phyloP scores from a whole-genome alignment of 2,329 filamentous ascomycete genomes.

The Xylariaceae sp. region DNA sequence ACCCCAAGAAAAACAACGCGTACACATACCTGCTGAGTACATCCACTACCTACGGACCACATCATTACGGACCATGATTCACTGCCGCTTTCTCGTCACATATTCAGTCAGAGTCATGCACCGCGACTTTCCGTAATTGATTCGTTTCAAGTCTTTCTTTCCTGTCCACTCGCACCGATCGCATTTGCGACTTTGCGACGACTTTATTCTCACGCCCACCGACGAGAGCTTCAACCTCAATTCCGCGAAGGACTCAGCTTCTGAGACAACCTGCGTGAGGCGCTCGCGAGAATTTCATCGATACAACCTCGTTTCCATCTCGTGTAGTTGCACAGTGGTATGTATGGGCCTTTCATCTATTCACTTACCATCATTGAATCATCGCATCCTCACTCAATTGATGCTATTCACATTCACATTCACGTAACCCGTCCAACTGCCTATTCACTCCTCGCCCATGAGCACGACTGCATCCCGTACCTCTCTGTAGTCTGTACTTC shows the following conservation, averaged over 20 bases:
- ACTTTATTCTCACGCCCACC: too few species aligned
- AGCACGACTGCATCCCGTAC: neutral
- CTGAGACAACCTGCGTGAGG: too few species aligned
- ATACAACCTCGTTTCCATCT: neutral
- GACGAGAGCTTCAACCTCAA: too few species aligned
- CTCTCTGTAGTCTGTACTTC: neutral
- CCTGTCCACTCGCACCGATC: neutral
- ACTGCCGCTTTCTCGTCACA: neutral
- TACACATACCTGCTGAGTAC: constrained; percentile 5
- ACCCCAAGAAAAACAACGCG: constrained; percentile 21
- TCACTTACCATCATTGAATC: neutral
- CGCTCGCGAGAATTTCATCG: neutral
- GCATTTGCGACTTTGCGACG: neutral
- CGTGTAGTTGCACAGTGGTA: neutral
- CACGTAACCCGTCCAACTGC: neutral
- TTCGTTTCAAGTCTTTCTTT: neutral
- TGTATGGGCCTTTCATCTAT: neutral
- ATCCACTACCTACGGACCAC: neutral
- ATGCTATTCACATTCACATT: neutral
- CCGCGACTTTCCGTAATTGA: neutral
- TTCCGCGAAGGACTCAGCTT: too few species aligned
- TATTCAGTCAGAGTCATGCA: constrained; percentile 9
- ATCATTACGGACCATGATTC: neutral
- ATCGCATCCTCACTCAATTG: neutral
- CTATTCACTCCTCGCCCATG: neutral